A percentile compares a stretch with the other conserved stretches of the same genome.
phyloP scores from a whole-genome alignment of 164 flowering plant species.

The Sextonia rubra region DNA sequence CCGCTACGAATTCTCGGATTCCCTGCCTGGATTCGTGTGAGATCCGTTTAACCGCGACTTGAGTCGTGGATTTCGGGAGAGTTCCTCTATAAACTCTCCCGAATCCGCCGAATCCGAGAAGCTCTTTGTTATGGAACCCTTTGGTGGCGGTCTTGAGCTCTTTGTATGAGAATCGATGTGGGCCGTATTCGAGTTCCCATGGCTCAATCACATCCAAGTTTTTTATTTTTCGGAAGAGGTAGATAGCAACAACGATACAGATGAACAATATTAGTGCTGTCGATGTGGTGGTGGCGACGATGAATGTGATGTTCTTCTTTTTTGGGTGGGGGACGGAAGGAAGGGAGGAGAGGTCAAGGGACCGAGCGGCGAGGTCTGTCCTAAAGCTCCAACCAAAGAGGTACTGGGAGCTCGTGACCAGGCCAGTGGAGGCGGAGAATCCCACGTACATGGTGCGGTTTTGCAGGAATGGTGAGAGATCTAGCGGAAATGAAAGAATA shows the following conservation, averaged over 20 bases:
- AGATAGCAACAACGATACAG: slow-evolving; percentile 14
- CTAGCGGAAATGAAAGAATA: slow-evolving; percentile 31
- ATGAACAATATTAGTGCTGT: not conserved
- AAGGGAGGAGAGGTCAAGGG: slow-evolving; percentile 31
- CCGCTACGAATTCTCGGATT: slow-evolving; percentile 48
- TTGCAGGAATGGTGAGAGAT: slow-evolving; percentile 41
- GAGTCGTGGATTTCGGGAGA: slow-evolving; percentile 30
- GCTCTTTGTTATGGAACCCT: slow-evolving; percentile 39
- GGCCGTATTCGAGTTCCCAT: slow-evolving; percentile 57
- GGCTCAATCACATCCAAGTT: slow-evolving; percentile 44
- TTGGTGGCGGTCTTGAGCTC: slow-evolving; percentile 53
- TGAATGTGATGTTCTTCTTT: slow-evolving; percentile 23
- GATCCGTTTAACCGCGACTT: slow-evolving; percentile 57
- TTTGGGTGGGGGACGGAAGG: slow-evolving; percentile 35
- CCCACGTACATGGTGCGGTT: slow-evolving; percentile 60
- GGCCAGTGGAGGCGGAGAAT: slow-evolving; percentile 69
- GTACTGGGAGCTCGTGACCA: slow-evolving; percentile 25
- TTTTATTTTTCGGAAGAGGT: slow-evolving; percentile 25
- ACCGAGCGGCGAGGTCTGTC: slow-evolving; percentile 14
- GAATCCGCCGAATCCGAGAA: slow-evolving; percentile 57
- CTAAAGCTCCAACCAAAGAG: slow-evolving; percentile 34
- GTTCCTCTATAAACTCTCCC: slow-evolving; percentile 56
- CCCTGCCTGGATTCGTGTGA: slow-evolving; percentile 62
- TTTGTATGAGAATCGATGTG: slow-evolving; percentile 45
- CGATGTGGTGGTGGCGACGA: slow-evolving; percentile 22